These are phyloP conservation scores for Candida maesae DNA, from an alignment of 805 yeast species.

Conservation along the genomic window DNA sequence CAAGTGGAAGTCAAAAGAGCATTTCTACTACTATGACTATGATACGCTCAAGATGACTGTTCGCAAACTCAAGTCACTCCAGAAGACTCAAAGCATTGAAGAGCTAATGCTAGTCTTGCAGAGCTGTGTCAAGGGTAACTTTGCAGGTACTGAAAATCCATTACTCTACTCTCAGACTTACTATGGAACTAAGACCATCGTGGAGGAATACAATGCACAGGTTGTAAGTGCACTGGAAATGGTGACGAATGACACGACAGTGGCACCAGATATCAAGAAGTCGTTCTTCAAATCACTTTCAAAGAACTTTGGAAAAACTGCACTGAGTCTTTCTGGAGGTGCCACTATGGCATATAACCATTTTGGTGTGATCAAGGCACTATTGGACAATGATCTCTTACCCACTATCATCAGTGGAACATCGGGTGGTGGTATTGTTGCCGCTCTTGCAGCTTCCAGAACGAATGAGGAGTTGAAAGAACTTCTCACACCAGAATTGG, in stretches of 20 bases:
- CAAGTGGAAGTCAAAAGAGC: constrained; percentile 59
- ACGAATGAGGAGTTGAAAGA: constrained; percentile 60
- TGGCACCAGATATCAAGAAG: constrained; percentile 41
- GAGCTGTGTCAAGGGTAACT: constrained; percentile 65
- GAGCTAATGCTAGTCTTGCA: constrained; percentile 55
- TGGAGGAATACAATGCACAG: constrained; percentile 50
- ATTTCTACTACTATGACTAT: constrained; percentile 66
- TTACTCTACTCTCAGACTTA: constrained; percentile 68
- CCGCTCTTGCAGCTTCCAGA: constrained; percentile 67
- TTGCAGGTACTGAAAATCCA: constrained; percentile 76
- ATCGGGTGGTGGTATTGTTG: constrained; percentile 77
- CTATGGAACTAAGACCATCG: constrained; percentile 66
- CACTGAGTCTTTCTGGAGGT: constrained; percentile 73
- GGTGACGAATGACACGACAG: constrained; percentile 35
- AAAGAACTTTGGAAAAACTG: constrained; percentile 68
- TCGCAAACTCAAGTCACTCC: constrained; percentile 31
- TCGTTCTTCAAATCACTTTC: constrained; percentile 52
- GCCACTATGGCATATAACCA: constrained; percentile 77
- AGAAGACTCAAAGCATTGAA: constrained; percentile 31
- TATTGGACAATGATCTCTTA: constrained; percentile 59
- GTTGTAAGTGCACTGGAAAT: constrained; percentile 45
- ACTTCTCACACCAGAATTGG: constrained; percentile 53
- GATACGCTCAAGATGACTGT: constrained; percentile 50
- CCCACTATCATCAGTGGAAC: constrained; percentile 76
- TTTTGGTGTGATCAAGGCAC: constrained; percentile 70